phyloP scores from a whole-genome alignment of 208 protist genomes.

The Naegleria lovaniensis region DNA sequence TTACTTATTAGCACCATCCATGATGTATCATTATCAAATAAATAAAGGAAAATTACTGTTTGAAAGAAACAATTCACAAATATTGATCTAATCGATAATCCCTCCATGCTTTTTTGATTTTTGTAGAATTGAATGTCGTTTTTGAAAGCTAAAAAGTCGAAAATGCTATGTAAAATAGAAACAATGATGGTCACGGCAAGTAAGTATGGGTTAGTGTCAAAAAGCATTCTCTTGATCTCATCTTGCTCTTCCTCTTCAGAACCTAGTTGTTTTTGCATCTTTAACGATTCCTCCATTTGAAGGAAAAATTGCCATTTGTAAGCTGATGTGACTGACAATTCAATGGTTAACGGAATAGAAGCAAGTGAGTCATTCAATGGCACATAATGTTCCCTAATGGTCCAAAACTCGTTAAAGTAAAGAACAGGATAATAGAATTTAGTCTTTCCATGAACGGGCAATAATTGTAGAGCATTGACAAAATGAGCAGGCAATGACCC shows the following conservation, averaged over 20 bases:
- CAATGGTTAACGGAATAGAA: background rate
- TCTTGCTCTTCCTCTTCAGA: slow-evolving; percentile 52
- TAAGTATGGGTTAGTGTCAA: slow-evolving; percentile 88
- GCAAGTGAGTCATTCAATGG: slow-evolving; percentile 69
- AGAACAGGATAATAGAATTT: slow-evolving; percentile 70
- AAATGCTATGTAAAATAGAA: slow-evolving; percentile 90
- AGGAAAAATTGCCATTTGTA: slow-evolving; percentile 65
- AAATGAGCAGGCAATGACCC: background rate
- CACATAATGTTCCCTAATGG: slow-evolving; percentile 66
- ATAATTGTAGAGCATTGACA: background rate
- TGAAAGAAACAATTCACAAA: slow-evolving; percentile 84
- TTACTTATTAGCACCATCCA: slow-evolving; percentile 82
- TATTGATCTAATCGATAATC: slow-evolving; percentile 86
- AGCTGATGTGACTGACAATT: slow-evolving; percentile 27
- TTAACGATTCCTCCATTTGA: slow-evolving; percentile 69
- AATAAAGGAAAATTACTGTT: slow-evolving; percentile 94
- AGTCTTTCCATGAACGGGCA: slow-evolving; percentile 18
- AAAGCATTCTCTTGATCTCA: slow-evolving; percentile 82
- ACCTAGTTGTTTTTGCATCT: slow-evolving; percentile 61
- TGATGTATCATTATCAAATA: slow-evolving; percentile 87
- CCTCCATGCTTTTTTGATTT: slow-evolving; percentile 82
- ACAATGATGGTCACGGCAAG: slow-evolving; percentile 85
- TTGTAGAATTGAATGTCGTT: slow-evolving; percentile 84
- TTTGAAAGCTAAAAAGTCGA: slow-evolving; percentile 98
- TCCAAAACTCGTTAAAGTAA: slow-evolving; percentile 89